A percentile compares a stretch with the other conserved stretches of the same genome.
Evolutionary conservation across 805 yeast genomes (phyloP).

Genomic region (Scheffersomyces stipitis): DNA sequence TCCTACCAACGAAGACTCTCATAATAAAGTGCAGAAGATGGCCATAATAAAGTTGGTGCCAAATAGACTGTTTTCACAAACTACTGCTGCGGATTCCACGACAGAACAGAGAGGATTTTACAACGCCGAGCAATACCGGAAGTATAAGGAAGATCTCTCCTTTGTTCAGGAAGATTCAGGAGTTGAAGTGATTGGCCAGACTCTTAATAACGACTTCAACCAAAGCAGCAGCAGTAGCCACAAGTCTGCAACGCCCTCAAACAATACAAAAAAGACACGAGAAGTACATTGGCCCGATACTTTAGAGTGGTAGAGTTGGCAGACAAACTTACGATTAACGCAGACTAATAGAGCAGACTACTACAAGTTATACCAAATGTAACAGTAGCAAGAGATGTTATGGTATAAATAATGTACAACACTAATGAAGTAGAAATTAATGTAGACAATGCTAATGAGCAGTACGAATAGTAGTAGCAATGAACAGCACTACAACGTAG

Average conservation of each 20-base stretch:
- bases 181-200: constrained; percentile 20
- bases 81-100: not conserved
- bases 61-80: constrained; percentile 11
- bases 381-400: no score
- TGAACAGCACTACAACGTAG: constrained; percentile 1
- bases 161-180: constrained; percentile 13
- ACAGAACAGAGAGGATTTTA: constrained; percentile 28
- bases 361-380: no score
- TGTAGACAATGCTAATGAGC: constrained; percentile 1
- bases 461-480: constrained; percentile 1
- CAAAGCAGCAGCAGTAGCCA: not conserved
- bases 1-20: constrained; percentile 41
- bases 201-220: not conserved
- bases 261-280: constrained; percentile 7
- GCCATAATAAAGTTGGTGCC: constrained; percentile 41
- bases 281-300: constrained; percentile 33
- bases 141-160: constrained; percentile 11
- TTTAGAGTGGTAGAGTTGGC: constrained; percentile 34
- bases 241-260: not conserved
- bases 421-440: constrained; percentile 8
- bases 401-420: no score
- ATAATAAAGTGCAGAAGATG: constrained; percentile 28
- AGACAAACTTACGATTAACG: constrained; percentile 6
- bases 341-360: no score
- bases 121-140: constrained; percentile 26